A percentile compares a stretch with the other conserved stretches of the same genome.
phyloP scores from a whole-genome alignment of 495 filamentous ascomycete genomes.

The Rusavskia elegans region DNA sequence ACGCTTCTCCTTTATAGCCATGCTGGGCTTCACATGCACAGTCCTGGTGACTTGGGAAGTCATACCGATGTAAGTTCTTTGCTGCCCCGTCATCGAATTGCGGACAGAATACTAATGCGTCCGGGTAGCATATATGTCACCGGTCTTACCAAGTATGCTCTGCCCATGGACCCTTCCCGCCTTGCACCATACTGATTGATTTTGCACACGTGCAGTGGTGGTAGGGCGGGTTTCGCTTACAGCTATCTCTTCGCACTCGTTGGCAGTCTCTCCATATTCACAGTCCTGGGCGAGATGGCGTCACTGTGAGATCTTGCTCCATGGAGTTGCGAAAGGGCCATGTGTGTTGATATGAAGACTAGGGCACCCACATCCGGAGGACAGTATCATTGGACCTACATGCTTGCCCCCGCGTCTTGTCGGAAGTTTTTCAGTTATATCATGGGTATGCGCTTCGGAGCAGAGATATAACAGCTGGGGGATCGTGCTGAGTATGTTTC shows the following conservation, averaged over 20 bases:
- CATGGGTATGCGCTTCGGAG: slow-evolving; percentile 12
- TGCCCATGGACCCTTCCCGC: not conserved
- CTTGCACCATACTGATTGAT: not conserved
- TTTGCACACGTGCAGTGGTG: slow-evolving; percentile 12
- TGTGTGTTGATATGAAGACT: not conserved
- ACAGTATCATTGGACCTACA: slow-evolving; percentile 18
- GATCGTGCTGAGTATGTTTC: slow-evolving; percentile 1
- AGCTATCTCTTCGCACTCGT: slow-evolving; percentile 22
- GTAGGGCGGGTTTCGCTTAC: slow-evolving; percentile 23
- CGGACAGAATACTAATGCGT: not conserved
- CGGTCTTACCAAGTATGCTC: slow-evolving; percentile 5
- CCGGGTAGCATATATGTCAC: slow-evolving; percentile 3
- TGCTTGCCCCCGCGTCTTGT: slow-evolving; percentile 14
- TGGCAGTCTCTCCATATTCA: slow-evolving; percentile 19
- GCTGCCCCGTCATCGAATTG: not conserved
- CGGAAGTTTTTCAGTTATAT: slow-evolving; percentile 16
- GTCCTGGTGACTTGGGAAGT: slow-evolving; percentile 35
- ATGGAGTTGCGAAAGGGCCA: not conserved
- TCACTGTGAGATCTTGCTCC: slow-evolving; percentile 14
- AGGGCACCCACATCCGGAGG: slow-evolving; percentile 14
- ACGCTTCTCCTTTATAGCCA: slow-evolving; percentile 33
- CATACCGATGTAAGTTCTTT: slow-evolving; percentile 2
- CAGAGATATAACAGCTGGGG: not conserved
- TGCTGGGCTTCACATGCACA: slow-evolving; percentile 34
- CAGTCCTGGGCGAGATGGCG: slow-evolving; percentile 19